phyloP scores from a whole-genome alignment of 768 basidiomycete species.

The Mycena floridula region DNA sequence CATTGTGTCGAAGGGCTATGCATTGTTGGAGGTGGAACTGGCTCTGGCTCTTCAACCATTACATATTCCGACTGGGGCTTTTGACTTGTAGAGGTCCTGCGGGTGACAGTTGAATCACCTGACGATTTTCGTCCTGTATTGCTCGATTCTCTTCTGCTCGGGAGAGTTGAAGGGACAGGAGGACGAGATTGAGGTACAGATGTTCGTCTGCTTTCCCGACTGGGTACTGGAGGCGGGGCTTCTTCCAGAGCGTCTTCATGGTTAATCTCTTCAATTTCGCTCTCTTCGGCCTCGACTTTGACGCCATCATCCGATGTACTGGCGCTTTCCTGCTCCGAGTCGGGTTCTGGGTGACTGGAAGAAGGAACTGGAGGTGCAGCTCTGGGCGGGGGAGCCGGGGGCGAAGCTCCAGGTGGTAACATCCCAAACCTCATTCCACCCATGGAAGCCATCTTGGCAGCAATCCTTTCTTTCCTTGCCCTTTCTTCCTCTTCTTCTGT shows the following conservation, averaged over 20 bases:
- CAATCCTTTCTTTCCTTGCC: conserved; percentile 48
- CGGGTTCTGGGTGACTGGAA: conserved; percentile 27
- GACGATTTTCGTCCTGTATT: conserved; percentile 1
- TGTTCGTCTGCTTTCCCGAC: conserved; percentile 27
- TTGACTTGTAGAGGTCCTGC: conserved; percentile 1
- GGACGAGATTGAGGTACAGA: conserved; percentile 17
- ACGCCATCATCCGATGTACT: conserved; percentile 54
- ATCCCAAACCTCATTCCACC: conserved; percentile 56
- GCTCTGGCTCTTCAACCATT: conserved; percentile 52
- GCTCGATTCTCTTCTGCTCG: neutral
- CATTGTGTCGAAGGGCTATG: conserved; percentile 44
- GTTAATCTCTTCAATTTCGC: conserved; percentile 62
- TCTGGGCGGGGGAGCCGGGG: conserved; percentile 19
- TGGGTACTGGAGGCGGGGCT: conserved; percentile 50
- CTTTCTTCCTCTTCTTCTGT: conserved; percentile 59
- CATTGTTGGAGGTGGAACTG: conserved; percentile 32
- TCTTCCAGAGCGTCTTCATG: conserved; percentile 50
- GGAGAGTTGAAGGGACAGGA: conserved; percentile 28
- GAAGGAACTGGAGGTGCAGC: conserved; percentile 23
- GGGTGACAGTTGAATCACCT: conserved; percentile 5
- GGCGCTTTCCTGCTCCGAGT: conserved; percentile 41
- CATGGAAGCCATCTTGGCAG: conserved; percentile 47
- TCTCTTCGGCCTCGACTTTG: conserved; percentile 64
- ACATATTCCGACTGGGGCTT: conserved; percentile 47
- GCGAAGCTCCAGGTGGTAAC: conserved; percentile 30